Percentiles rank a stretch among this genome's conserved stretches.
Evolutionary conservation across 1,284 basidiomycete species (phyloP).

Genomic region (Peniophora sp.): DNA sequence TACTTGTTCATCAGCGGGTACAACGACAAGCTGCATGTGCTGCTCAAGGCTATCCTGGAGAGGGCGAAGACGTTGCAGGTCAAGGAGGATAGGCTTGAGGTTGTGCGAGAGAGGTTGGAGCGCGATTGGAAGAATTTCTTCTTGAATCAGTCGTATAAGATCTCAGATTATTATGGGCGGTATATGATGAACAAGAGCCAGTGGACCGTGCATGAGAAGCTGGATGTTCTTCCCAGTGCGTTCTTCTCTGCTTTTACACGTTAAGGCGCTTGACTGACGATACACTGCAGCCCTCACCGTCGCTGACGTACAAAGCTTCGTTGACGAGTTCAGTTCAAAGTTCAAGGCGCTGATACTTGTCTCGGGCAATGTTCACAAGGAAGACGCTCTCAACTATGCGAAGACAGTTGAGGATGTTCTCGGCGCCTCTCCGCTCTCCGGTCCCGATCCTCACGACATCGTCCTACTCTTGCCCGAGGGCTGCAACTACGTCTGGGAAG

Average conservation of each 20-base stretch:
- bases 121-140: conserved; percentile 83
- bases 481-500: conserved; percentile 65
- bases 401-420: conserved; percentile 70
- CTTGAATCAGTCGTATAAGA: conserved; percentile 76
- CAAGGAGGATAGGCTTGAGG: conserved; percentile 65
- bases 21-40: conserved; percentile 86
- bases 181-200: conserved; percentile 66
- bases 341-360: conserved; percentile 75
- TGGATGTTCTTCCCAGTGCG: conserved; percentile 74
- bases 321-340: conserved; percentile 54
- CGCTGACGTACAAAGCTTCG: conserved; percentile 70
- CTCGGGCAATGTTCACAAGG: conserved; percentile 80
- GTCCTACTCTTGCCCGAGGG: conserved; percentile 62
- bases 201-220: conserved; percentile 79
- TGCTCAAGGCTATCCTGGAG: conserved; percentile 73
- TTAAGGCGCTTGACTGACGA: not conserved
- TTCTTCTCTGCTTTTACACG: not conserved
- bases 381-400: conserved; percentile 75
- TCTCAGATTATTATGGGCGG: conserved; percentile 75
- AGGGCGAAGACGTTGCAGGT: conserved; percentile 67
- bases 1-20: conserved; percentile 77
- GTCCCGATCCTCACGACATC: conserved; percentile 52
- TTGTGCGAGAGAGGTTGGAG: conserved; percentile 80
- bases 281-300: conserved; percentile 49
- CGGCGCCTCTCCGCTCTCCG: conserved; percentile 44